Evolutionary conservation across 2,329 filamentous ascomycete genomes (phyloP).

Genomic region (Camillea tinctor): DNA sequence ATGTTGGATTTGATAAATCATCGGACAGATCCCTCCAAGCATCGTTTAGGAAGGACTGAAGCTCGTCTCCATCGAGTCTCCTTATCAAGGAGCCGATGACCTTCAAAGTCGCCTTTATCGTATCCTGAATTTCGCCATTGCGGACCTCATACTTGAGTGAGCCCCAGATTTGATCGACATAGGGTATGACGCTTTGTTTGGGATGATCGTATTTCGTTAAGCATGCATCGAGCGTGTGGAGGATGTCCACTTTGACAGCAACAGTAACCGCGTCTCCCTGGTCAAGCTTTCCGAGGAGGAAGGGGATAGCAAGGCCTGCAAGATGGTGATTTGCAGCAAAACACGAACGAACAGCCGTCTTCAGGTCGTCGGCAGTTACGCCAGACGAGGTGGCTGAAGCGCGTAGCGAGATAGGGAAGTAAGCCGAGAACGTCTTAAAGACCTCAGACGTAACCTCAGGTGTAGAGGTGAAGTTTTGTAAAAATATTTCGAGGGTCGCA

Average conservation of each 20-base stretch:
- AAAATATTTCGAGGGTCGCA: conserved; percentile 44
- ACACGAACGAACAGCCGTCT: conserved; percentile 51
- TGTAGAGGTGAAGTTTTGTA: conserved; percentile 45
- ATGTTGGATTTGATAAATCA: conserved; percentile 53
- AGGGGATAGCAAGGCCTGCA: conserved; percentile 48
- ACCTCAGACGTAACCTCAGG: conserved; percentile 47
- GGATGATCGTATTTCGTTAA: conserved; percentile 48
- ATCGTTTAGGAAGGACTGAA: conserved; percentile 46
- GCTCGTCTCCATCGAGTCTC: conserved; percentile 43
- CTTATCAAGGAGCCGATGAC: conserved; percentile 51
- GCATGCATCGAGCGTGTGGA: conserved; percentile 55
- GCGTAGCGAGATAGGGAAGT: conserved; percentile 60
- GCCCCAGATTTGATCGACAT: conserved; percentile 52
- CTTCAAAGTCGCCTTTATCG: conserved; percentile 54
- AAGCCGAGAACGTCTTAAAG: conserved; percentile 57
- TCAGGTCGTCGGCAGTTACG: conserved; percentile 57
- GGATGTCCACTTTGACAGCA: conserved; percentile 59
- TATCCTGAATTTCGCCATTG: conserved; percentile 58
- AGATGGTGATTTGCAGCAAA: conserved; percentile 51
- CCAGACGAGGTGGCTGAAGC: conserved; percentile 47
- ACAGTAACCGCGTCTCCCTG: conserved; percentile 58
- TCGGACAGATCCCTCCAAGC: conserved; percentile 53
- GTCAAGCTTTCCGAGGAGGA: conserved; percentile 56
- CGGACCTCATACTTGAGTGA: conserved; percentile 64
- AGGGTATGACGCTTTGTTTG: conserved; percentile 47